Conservation (phyloP, 805 yeast species). For the Metschnikowia gelsemii region DNA sequence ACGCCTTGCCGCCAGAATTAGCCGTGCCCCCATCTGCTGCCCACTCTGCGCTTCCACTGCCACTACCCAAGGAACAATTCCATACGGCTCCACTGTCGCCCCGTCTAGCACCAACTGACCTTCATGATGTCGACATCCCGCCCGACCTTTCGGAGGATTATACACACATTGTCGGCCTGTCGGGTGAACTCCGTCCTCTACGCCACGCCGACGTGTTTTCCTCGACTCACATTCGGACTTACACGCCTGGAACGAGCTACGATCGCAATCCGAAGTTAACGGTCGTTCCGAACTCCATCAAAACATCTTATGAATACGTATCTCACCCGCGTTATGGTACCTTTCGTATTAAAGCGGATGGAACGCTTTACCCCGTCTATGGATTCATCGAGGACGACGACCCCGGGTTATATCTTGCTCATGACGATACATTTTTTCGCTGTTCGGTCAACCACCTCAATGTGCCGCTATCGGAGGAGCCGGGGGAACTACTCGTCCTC, state of each 20-base stretch:
- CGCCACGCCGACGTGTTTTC: too few species aligned
- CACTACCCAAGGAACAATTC: neutral
- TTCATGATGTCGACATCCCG: neutral
- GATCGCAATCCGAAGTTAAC: neutral
- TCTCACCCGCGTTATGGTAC: neutral
- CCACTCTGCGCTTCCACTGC: neutral
- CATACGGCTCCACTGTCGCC: neutral
- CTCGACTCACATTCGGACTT: too few species aligned
- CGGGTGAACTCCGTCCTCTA: neutral
- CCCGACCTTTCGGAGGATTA: neutral
- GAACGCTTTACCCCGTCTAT: neutral
- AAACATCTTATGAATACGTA: neutral
- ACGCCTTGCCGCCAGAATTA: neutral
- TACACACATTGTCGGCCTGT: neutral
- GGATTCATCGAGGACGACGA: neutral
- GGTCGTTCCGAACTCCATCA: neutral
- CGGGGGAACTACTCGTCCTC: neutral
- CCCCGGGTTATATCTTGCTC: neutral
- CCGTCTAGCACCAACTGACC: too few species aligned
- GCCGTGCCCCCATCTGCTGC: neutral
- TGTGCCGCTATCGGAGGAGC: neutral
- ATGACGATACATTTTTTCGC: neutral
- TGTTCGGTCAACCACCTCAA: neutral
- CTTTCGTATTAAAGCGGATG: neutral
- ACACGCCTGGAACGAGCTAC: neutral